Conservation (phyloP, 768 basidiomycete genomes). For the Mycena pura region DNA sequence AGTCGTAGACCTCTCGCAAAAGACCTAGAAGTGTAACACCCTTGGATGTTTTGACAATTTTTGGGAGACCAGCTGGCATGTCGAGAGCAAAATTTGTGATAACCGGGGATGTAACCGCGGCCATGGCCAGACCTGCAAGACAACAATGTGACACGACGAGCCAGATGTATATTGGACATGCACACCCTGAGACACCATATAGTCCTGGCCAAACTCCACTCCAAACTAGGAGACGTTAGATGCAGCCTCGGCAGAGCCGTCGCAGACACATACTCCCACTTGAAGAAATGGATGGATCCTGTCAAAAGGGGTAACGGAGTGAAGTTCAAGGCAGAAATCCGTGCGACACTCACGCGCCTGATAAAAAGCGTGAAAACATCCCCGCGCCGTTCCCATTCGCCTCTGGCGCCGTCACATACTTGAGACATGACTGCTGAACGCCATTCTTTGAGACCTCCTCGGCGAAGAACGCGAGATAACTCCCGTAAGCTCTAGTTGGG, state of each 20-base stretch:
- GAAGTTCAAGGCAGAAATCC: too few relatives aligned
- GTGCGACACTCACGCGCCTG: slow-evolving; percentile 21
- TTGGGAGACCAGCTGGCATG: background rate
- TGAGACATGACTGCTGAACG: background rate
- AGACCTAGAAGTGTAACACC: slow-evolving; percentile 56
- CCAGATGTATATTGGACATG: background rate
- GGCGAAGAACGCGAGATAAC: slow-evolving; percentile 18
- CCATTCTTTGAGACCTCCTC: slow-evolving; percentile 5
- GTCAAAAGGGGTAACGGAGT: too few relatives aligned
- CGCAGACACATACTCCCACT: slow-evolving; percentile 11
- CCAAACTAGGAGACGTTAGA: slow-evolving; percentile 11
- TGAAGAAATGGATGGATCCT: slow-evolving; percentile 21
- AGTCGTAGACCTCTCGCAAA: slow-evolving; percentile 57
- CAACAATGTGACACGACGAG: background rate
- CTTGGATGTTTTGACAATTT: slow-evolving; percentile 1
- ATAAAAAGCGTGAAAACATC: slow-evolving; percentile 19
- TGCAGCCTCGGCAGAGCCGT: background rate
- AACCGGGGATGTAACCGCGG: background rate
- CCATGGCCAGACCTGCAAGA: slow-evolving; percentile 23
- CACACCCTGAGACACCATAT: slow-evolving; percentile 17
- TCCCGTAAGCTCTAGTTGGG: slow-evolving; percentile 21
- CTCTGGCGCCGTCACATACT: slow-evolving; percentile 17
- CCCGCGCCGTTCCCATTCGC: slow-evolving; percentile 18
- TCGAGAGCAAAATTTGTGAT: slow-evolving; percentile 1
- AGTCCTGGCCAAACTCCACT: slow-evolving; percentile 19